Percentiles rank a stretch among this genome's conserved stretches.
Evolutionary conservation across 2,329 filamentous ascomycete genomes (phyloP).

Genomic region (Colletotrichum coccodes): DNA sequence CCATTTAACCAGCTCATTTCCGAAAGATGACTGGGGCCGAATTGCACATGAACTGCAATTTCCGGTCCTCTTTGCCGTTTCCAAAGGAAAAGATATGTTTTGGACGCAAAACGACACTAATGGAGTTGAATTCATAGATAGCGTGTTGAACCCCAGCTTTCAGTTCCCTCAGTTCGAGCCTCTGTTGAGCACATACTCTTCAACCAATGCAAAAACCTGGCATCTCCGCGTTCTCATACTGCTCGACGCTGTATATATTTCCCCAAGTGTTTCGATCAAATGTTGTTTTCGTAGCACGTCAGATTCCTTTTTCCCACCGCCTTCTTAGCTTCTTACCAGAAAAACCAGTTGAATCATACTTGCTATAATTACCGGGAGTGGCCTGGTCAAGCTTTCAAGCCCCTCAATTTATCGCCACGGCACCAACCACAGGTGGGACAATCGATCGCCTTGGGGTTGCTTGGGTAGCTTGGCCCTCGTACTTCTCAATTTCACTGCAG

Average conservation of each 20-base stretch:
- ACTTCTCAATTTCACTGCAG: neutral
- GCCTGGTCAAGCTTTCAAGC: neutral
- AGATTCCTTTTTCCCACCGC: too few species aligned
- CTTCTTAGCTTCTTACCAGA: too few species aligned
- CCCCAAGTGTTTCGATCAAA: too few species aligned
- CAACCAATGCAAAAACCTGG: too few species aligned
- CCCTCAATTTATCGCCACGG: neutral
- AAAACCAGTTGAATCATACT: neutral
- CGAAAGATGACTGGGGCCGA: neutral
- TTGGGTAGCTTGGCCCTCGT: neutral
- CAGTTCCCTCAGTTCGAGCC: neutral
- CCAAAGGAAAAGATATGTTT: neutral
- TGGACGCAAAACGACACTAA: neutral
- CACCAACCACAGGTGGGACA: neutral
- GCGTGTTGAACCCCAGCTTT: neutral
- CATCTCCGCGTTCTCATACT: too few species aligned
- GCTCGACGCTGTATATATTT: too few species aligned
- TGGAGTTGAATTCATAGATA: neutral
- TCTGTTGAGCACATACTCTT: neutral
- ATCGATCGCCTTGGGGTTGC: neutral
- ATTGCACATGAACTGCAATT: neutral
- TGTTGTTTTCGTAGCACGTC: too few species aligned
- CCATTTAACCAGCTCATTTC: neutral
- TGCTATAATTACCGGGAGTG: neutral
- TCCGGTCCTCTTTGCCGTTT: neutral